A percentile compares a stretch with the other conserved stretches of the same genome.
These are phyloP conservation scores for Tulasnella sp. DNA, from an alignment of 768 basidiomycete species.

Conservation along the genomic window DNA sequence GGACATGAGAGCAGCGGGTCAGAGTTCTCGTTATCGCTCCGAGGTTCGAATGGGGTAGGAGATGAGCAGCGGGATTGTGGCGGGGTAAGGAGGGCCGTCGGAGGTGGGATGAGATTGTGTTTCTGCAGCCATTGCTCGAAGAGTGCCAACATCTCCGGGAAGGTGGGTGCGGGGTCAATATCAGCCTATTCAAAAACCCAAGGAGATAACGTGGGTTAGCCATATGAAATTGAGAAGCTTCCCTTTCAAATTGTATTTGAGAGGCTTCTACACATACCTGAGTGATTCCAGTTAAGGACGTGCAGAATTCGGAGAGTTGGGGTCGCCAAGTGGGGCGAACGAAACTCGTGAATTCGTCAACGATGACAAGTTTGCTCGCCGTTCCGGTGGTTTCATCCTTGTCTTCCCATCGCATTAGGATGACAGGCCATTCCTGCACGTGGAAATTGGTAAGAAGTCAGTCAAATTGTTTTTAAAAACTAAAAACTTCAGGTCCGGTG, in stretches of 20 bases:
- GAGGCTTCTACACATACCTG: constrained; percentile 52
- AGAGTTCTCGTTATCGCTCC: constrained; percentile 20
- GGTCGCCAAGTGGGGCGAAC: constrained; percentile 86
- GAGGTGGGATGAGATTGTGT: constrained; percentile 50
- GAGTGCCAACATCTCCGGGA: constrained; percentile 54
- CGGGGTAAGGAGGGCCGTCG: constrained; percentile 19
- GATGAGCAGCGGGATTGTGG: constrained; percentile 7
- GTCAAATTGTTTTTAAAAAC: not conserved
- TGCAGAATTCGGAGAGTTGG: constrained; percentile 74
- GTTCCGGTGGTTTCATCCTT: constrained; percentile 40
- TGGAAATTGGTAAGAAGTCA: not conserved
- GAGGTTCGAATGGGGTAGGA: constrained; percentile 15
- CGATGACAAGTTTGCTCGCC: constrained; percentile 53
- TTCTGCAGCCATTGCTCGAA: constrained; percentile 62
- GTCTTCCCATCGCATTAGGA: constrained; percentile 76
- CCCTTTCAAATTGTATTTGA: not conserved
- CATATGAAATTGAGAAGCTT: not conserved
- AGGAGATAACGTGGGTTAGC: not conserved
- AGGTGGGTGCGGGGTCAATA: constrained; percentile 71
- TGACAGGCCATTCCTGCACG: constrained; percentile 84
- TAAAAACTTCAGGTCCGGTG: too few relatives aligned
- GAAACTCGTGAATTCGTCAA: constrained; percentile 80
- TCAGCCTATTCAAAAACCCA: constrained; percentile 46
- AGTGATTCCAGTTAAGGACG: constrained; percentile 77
- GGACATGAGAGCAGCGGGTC: not conserved